Base-by-base conservation (phyloP, 805 yeast genomes). In the Barnettozyma pratensis region DNA sequence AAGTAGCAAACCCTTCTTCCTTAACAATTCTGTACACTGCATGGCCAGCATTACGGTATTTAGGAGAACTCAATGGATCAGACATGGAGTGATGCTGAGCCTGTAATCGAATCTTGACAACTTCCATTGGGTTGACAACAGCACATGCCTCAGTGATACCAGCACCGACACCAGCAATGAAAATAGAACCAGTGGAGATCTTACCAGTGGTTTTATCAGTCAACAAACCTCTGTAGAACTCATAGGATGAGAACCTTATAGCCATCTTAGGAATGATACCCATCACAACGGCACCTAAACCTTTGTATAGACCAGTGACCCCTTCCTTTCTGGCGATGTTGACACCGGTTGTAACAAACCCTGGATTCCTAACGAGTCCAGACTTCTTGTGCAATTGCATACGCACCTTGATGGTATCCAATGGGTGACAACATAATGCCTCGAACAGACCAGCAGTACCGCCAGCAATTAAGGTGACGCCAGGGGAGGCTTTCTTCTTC, bases 211-310 rank as follows among this genome's bases (percentile, higher is more conserved):
- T 74, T 37, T 46, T 43, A 50, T 81, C 79, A 36, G 79, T 77
- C 54, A 92, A 75, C 49, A 80, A 66, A 10, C 82, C 74, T 69
- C 95, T 83, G 74, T 85, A 88, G 62, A 82, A 84, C 71, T 92
- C 98, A 66, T 90, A 92, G 4, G 97, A 87, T 39, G 96, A 85
- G 73, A 92, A 92, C 64, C 99, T 79, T 56, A 92, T 87, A 35
- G 97, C 98, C 99, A 92, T 92, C 67, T 92, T 92, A 49, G 99
- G 99, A 45, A 92, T 96, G 62, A 92, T 92, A 50, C 99, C 99
- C 63, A 92, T 87, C 51, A 90, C 87, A 50, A 92, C 99, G 26
- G 99, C 98, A 30, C 97, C 97, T 46, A 92, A 77, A 48, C 99
- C 99, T 67, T 92, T 91, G 73, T 92, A 92, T 28, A 92, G 77